phyloP scores from a whole-genome alignment of 208 protist genomes.

The Angomonas ambiguus region DNA sequence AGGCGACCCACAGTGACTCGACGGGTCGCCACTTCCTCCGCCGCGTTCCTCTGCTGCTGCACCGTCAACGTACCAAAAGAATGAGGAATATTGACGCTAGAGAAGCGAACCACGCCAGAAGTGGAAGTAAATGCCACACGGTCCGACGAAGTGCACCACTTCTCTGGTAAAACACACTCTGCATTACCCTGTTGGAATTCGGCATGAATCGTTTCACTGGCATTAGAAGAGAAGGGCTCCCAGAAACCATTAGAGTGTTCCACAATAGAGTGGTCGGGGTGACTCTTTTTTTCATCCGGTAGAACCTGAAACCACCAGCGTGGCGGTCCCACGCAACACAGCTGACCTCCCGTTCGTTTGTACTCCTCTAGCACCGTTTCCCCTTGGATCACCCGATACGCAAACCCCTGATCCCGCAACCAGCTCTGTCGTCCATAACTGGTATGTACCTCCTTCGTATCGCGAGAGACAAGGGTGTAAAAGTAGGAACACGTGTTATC shows the following conservation, averaged over 20 bases:
- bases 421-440: constrained; percentile 97
- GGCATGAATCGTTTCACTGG: constrained; percentile 41
- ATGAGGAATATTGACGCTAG: constrained; percentile 62
- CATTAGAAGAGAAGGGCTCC: constrained; percentile 50
- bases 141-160: too few relatives aligned
- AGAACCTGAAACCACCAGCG: constrained; percentile 78
- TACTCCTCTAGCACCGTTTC: constrained; percentile 49
- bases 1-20: constrained; percentile 9
- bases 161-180: constrained; percentile 29
- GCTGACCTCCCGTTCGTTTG: constrained; percentile 38
- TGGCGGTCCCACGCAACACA: constrained; percentile 72
- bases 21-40: constrained; percentile 15
- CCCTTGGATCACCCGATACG: constrained; percentile 76
- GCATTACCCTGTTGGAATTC: constrained; percentile 47
- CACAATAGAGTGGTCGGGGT: constrained; percentile 5
- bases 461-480: constrained; percentile 97
- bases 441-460: constrained; percentile 96
- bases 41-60: too few relatives aligned
- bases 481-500: constrained; percentile 97
- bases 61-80: constrained; percentile 77
- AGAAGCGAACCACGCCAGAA: constrained; percentile 64
- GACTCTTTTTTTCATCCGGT: background rate
- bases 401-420: constrained; percentile 95
- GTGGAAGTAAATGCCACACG: too few relatives aligned
- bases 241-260: constrained; percentile 31